A percentile compares a stretch with the other conserved stretches of the same genome.
phyloP scores from a whole-genome alignment of 768 basidiomycete species.

The Epithele typhae region DNA sequence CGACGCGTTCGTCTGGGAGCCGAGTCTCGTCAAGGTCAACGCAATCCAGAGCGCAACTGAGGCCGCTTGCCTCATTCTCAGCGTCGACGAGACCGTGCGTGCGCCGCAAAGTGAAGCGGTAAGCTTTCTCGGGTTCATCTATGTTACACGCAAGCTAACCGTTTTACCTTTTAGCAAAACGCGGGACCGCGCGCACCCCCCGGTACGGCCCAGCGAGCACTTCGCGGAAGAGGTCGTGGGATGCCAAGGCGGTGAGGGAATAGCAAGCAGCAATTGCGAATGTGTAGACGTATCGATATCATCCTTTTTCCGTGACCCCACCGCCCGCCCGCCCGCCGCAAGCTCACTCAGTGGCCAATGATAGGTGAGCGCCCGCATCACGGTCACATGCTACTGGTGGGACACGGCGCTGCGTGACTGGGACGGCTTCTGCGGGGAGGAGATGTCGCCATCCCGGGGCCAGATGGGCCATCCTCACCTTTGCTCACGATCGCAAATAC shows the following conservation, averaged over 20 bases:
- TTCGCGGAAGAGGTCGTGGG: constrained; percentile 86
- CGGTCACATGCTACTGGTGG: no score
- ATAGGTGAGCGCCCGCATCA: no score
- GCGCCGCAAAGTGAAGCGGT: constrained; percentile 94
- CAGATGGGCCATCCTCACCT: constrained; percentile 23
- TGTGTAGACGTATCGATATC: constrained; percentile 18
- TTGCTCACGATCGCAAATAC: constrained; percentile 14
- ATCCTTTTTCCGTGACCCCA: no score
- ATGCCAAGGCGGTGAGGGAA: constrained; percentile 58
- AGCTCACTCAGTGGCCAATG: no score
- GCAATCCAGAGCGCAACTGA: constrained; percentile 94
- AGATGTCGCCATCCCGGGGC: constrained; percentile 24
- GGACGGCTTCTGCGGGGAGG: constrained; percentile 7
- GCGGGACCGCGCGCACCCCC: constrained; percentile 87
- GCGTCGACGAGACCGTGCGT: constrained; percentile 95
- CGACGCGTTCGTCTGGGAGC: constrained; percentile 99
- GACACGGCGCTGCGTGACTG: no score
- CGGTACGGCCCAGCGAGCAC: constrained; percentile 82
- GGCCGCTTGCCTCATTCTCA: constrained; percentile 92
- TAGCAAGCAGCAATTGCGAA: constrained; percentile 18
- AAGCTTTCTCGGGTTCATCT: constrained; percentile 26
- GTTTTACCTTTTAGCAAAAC: constrained; percentile 45
- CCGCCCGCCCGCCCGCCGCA: no score
- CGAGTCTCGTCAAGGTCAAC: constrained; percentile 90
- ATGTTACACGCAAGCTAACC: neutral